Evolutionary conservation across 1,139 yeast genomes (phyloP).

Genomic region (Kurtzmaniella natalensis): DNA sequence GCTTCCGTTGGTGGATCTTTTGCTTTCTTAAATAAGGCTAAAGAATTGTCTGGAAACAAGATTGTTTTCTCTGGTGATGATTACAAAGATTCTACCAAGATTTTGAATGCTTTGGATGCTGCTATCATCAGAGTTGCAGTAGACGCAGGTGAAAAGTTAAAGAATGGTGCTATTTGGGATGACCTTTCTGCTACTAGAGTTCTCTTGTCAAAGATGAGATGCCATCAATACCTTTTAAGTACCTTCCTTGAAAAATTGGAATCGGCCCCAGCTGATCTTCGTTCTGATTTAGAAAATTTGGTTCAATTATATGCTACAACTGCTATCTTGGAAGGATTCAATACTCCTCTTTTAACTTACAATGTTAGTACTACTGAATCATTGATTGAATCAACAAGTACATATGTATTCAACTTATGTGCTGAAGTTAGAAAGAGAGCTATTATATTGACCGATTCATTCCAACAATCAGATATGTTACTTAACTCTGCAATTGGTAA

Average conservation of each 20-base stretch:
- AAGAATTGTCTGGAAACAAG: constrained; percentile 14
- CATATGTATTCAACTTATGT: constrained; percentile 32
- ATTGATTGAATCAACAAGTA: constrained; percentile 36
- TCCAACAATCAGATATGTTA: constrained; percentile 70
- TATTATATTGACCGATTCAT: constrained; percentile 72
- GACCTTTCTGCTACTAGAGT: constrained; percentile 22
- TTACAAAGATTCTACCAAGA: constrained; percentile 12
- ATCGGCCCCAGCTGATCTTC: constrained; percentile 14
- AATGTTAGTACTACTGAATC: constrained; percentile 43
- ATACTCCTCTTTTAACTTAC: constrained; percentile 63
- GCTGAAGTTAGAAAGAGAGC: constrained; percentile 54
- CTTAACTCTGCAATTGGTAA: constrained; percentile 75
- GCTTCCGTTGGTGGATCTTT: constrained; percentile 22
- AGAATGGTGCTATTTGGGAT: constrained; percentile 17
- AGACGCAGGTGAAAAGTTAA: constrained; percentile 13
- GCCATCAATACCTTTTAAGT: constrained; percentile 22
- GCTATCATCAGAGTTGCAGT: constrained; percentile 17
- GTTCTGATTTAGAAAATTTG: constrained; percentile 18
- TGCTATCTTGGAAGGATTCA: constrained; percentile 55
- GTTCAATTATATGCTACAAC: constrained; percentile 20
- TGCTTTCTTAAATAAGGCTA: constrained; percentile 22
- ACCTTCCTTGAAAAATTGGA: constrained; percentile 16
- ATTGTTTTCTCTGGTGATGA: constrained; percentile 11
- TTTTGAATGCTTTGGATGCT: constrained; percentile 16
- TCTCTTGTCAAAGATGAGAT: constrained; percentile 21